Base-by-base conservation (phyloP, 1,284 basidiomycete genomes). In the Coniferiporia sulphurascens region DNA sequence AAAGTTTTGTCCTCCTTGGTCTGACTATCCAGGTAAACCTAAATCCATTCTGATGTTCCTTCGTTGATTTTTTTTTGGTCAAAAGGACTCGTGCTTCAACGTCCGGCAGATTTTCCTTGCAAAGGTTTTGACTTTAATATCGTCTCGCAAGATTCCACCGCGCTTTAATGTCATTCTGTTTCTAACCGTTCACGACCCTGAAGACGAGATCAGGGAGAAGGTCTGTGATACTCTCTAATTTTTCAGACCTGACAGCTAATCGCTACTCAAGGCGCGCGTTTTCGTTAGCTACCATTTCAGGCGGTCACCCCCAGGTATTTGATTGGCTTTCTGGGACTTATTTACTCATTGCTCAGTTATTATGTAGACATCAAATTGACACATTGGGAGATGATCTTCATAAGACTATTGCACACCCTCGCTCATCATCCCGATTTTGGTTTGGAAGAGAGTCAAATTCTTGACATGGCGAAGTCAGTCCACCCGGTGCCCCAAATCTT, bases 381-480 rank as follows among this genome's bases (percentile, higher is more conserved):
- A 22, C 73, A 84, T 50, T 81, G 96, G 59, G 96, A 98, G 69
- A 75, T 88, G 60, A 83, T 89, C 0, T 91, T 98, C 66, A 84
- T 95, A 35, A 86, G 95, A 4, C 74, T 98, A 13, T 77, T 99
- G 4, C 91, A 95, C 68, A 72, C 96, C 0, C 78, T 99, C 1
- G 91, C 95, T 0, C 94, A 97, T 69, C 96, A 99, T 72, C 95
- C 96, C 1, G 96, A 99, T 72, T 94, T 95, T 67, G 78, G 76
- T 48, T 74, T 77, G 19, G 74, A 75, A 4, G 78, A 83, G 46
- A 85, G 87, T 52, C 83, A 83, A 35, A 70, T 93, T 32, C 77
- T 84, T 48, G 88, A 89, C 63, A 84, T 89, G 64, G 83, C 87
- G 3, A 89, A 86, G 87, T 89, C 48, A 32, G 22, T 22, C 21